A percentile compares a stretch with the other conserved stretches of the same genome.
These are phyloP conservation scores for Fusarium graminum DNA, from an alignment of 2,329 filamentous ascomycete genomes.

Conservation along the genomic window DNA sequence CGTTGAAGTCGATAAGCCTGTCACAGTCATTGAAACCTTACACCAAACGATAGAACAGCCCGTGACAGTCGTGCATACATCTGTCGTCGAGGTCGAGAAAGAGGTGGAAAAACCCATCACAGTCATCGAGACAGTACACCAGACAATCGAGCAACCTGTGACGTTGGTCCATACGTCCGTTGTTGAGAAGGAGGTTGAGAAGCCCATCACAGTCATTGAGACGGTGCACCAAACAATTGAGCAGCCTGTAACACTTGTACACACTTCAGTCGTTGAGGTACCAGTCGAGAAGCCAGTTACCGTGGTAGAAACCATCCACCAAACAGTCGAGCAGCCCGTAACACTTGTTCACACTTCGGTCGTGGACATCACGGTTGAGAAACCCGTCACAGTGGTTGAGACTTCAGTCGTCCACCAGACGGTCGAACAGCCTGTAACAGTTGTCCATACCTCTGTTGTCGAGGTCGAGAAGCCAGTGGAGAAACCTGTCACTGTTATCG, in stretches of 20 bases:
- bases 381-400: slow-evolving; percentile 8
- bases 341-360: too few relatives aligned
- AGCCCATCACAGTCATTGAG: not conserved
- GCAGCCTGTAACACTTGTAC: slow-evolving; percentile 1
- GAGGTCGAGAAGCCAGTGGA: slow-evolving; percentile 1
- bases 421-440: slow-evolving; percentile 5
- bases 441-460: not conserved
- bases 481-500: slow-evolving; percentile 1
- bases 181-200: slow-evolving; percentile 9
- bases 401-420: slow-evolving; percentile 5
- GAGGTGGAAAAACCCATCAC: slow-evolving; percentile 29
- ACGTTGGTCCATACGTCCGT: slow-evolving; percentile 2
- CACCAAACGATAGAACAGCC: slow-evolving; percentile 22
- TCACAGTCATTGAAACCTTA: slow-evolving; percentile 21
- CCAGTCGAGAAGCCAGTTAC: not conserved
- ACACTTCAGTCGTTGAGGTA: not conserved
- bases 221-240: slow-evolving; percentile 5
- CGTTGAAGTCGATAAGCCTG: slow-evolving; percentile 20
- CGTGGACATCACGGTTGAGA: too few relatives aligned
- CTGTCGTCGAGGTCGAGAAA: slow-evolving; percentile 21
- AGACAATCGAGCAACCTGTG: slow-evolving; percentile 7
- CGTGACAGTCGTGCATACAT: slow-evolving; percentile 11
- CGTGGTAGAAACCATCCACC: too few relatives aligned
- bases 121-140: slow-evolving; percentile 6
- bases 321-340: too few relatives aligned